Evolutionary conservation across 139 green algal species (phyloP), one percentile per base, ranked within the genome.

Genomic region (Micractinium sp.): DNA sequence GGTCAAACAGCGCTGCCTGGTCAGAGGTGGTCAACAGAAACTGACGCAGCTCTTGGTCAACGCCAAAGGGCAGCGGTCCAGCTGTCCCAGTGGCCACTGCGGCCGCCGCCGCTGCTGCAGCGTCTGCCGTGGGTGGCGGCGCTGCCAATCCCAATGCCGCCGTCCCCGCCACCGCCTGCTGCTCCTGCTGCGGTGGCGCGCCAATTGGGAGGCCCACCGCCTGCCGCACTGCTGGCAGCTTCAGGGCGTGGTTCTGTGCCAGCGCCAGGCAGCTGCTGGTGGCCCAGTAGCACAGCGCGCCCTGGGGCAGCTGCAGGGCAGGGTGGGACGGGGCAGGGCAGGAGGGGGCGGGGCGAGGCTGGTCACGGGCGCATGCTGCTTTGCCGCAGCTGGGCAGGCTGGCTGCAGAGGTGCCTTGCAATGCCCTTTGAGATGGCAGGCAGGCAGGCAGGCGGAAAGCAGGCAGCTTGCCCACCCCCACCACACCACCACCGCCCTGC

Each of bases 201-300:
- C 27, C 38, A 23, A 27, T 71, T 38, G 85, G 80, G n/a, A 89
- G 39, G 5, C 90, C 76, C 53, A 71, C 60, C 12, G 66, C 27
- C 4, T 33, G 35, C 19, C 80, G 41, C 76, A 81, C 60, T 1
- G 53, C 76, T 14, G 76, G 67, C 56, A 53, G 71, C 53, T 38
- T 73, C 38, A 84, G 36, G 4, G 74, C 73, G 18, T 82, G 47
- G 71, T 85, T 86, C 47, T 95, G 91, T 9, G 36, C 66, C 27
- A 97, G 91, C 35, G 95, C 94, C 82, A 94, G 94, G 36, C 53
- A 81, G 61, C 91, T 92, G 83, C 85, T 93, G 9, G 91, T 87
- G 12, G 90, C 41, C 96, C 96, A 98, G 89, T 98, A 97, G 83
- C 95, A 91, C 38, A 97, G 87, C 18, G 94, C 90, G n/a, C 89